Percentiles rank a stretch among this genome's conserved stretches.
Conservation (phyloP, 1,284 basidiomycete species). For the Austroboletus novae-zelandiae region DNA sequence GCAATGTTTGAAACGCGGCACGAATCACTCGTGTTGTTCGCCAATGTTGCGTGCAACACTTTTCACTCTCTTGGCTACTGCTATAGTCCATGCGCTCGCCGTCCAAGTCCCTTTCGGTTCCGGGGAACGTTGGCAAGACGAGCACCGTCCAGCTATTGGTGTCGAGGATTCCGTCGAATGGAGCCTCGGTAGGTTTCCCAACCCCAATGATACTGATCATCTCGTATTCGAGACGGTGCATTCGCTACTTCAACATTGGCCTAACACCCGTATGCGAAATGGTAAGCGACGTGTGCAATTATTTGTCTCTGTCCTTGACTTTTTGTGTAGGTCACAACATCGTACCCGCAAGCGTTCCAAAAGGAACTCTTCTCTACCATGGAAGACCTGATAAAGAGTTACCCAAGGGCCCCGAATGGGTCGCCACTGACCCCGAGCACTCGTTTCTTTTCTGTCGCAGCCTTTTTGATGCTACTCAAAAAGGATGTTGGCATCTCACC, state of each 20-base stretch:
- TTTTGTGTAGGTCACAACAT: constrained; percentile 39
- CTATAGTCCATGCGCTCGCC: background rate
- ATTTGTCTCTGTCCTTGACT: too few relatives aligned
- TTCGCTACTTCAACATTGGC: too few relatives aligned
- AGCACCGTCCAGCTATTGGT: background rate
- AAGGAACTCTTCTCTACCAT: constrained; percentile 10
- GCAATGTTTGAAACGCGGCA: too few relatives aligned
- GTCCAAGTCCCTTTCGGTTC: background rate
- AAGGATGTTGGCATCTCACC: too few relatives aligned
- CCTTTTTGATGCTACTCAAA: background rate
- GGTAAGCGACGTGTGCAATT: too few relatives aligned
- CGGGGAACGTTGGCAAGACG: background rate
- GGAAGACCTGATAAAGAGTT: constrained; percentile 18
- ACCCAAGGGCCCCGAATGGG: too few relatives aligned
- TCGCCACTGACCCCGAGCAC: constrained; percentile 40
- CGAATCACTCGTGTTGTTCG: too few relatives aligned
- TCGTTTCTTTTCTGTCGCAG: constrained; percentile 36
- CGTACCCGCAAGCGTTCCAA: constrained; percentile 39
- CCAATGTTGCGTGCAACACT: background rate
- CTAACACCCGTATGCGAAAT: too few relatives aligned
- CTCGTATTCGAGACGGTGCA: too few relatives aligned
- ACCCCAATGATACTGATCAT: too few relatives aligned
- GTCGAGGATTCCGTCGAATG: too few relatives aligned
- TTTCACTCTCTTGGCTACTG: background rate
- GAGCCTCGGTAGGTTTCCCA: too few relatives aligned